A percentile compares a stretch with the other conserved stretches of the same genome.
phyloP scores from a whole-genome alignment of 2,329 filamentous ascomycete genomes.

The Fusarium sp. region DNA sequence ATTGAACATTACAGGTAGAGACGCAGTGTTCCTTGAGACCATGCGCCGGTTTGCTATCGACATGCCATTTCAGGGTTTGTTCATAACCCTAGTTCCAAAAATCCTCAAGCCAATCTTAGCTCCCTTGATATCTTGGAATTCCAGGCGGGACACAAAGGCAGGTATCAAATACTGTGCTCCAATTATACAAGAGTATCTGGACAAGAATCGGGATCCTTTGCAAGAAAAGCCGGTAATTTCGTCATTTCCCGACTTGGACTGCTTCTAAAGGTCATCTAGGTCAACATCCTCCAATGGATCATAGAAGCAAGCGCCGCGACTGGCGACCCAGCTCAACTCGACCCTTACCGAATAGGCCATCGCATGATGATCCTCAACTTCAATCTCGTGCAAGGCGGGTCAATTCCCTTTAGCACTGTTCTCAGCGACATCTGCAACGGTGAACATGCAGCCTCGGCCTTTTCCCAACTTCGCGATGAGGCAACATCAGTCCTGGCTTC shows the following conservation, averaged over 20 bases:
- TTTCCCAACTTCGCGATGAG: not conserved
- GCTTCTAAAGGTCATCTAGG: not conserved
- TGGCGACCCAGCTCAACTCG: not conserved
- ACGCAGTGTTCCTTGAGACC: not conserved
- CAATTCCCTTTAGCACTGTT: not conserved
- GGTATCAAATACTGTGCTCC: not conserved
- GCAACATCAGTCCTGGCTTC: not conserved
- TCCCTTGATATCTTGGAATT: not conserved
- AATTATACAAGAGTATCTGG: not conserved
- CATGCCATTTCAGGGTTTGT: not conserved
- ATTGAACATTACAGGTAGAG: not conserved
- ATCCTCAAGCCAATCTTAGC: not conserved
- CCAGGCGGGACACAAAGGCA: not conserved
- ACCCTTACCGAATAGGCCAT: not conserved
- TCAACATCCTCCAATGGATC: not conserved
- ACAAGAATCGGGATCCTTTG: not conserved
- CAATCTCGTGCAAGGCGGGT: not conserved
- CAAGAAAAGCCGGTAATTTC: not conserved
- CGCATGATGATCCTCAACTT: not conserved
- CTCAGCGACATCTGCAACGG: not conserved
- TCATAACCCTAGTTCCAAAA: not conserved
- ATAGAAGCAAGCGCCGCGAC: not conserved
- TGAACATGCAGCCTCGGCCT: not conserved
- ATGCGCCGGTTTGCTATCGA: not conserved
- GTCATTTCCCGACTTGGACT: rapidly evolving